Evolutionary conservation across 768 basidiomycete species (phyloP).

Genomic region (Nidula microcarpa): DNA sequence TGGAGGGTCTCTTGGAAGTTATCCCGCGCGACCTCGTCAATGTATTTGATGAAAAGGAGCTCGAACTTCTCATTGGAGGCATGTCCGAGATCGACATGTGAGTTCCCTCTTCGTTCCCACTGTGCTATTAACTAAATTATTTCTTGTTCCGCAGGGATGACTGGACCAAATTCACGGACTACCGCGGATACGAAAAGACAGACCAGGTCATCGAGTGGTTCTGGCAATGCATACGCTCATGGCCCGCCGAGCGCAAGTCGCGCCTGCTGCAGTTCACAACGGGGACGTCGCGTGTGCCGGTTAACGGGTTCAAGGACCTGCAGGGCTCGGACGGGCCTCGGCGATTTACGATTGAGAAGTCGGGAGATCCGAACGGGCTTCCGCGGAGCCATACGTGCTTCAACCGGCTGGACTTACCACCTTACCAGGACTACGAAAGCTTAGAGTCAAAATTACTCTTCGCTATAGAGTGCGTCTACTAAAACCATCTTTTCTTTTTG

Average conservation of each 20-base stretch:
- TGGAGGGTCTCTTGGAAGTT: conserved; percentile 81
- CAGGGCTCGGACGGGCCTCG: conserved; percentile 92
- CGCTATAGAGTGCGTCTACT: conserved; percentile 67
- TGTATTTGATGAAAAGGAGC: conserved; percentile 89
- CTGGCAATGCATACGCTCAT: conserved; percentile 88
- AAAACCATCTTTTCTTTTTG: not conserved
- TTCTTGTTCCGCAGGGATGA: conserved; percentile 53
- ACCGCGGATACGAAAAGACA: conserved; percentile 81
- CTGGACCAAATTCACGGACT: conserved; percentile 94
- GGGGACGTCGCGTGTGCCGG: conserved; percentile 79
- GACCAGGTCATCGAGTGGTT: conserved; percentile 94
- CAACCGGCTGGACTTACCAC: conserved; percentile 84
- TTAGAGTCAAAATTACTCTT: conserved; percentile 82
- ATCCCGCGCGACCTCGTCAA: conserved; percentile 81
- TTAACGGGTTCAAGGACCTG: conserved; percentile 93
- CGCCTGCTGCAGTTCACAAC: conserved; percentile 88
- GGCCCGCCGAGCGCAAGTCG: conserved; percentile 88
- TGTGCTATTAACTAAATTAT: conserved; percentile 4
- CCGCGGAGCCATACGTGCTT: conserved; percentile 95
- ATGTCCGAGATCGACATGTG: conserved; percentile 91
- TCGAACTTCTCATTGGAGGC: conserved; percentile 87
- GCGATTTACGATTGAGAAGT: conserved; percentile 93
- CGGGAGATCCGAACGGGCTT: conserved; percentile 82
- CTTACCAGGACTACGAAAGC: conserved; percentile 85
- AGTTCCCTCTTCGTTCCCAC: conserved; percentile 14